Evolutionary conservation across 441 rosid species (phyloP), one percentile per base, ranked within the genome.

Genomic region (Adansonia madagascariensis): DNA sequence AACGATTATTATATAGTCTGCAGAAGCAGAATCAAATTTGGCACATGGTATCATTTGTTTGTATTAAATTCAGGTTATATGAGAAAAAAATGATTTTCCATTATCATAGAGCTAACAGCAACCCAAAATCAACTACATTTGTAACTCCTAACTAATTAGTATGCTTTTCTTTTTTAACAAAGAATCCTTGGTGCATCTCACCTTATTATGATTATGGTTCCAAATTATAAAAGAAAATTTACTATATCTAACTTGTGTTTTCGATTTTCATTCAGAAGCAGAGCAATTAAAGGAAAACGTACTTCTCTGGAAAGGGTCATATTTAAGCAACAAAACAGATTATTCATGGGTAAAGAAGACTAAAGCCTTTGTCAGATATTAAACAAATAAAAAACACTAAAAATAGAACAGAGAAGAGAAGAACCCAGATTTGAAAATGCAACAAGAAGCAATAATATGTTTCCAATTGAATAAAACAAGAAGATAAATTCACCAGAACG

Each of bases 401-500:
- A 20, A 63, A 9, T 3, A 56, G 11, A 31, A 9, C 6, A 52
- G n/a, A 8, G 39, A 49, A 66, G 41, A 11, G 53, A 65, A 61
- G 17, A 47, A 57, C 11, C 31, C 71, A 67, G 9, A 67, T 41
- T 59, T 20, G 1, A 3, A 6, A 53, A 49, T 17, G 7, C 35
- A 53, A 3, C 1, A 15, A 52, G 69, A 5, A 57, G 44, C 46
- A 35, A 15, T 57, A 14, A 41, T 44, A 11, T 18, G 3, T 8
- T 20, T 65, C n/a, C 20, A 22, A 47, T 14, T 55, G 24, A 22
- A 67, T 17, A 63, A n/a, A 18, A 6, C 24, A 39, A 65, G 67
- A 22, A 11, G 68, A 41, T 39, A n/a, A 77, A 47, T 0, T 52
- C 87, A 94, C 98, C 98, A 9, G 98, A 86, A 79, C 24, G 56